Conservation (phyloP, 352 stramenopile species). For the Phytophthora brassicae region DNA sequence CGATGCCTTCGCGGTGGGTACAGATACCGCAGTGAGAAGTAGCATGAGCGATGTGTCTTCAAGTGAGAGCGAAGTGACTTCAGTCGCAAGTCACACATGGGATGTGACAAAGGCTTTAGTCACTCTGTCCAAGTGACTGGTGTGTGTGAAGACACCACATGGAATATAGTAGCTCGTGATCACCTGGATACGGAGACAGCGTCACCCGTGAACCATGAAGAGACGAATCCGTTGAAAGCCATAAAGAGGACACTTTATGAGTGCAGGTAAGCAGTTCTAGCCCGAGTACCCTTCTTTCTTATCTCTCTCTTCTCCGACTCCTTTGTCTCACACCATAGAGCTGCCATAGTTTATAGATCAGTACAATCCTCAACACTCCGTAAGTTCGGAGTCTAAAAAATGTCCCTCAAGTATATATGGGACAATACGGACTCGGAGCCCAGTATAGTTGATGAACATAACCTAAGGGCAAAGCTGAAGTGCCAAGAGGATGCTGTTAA, state of each 20-base stretch:
- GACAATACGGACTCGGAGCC: background rate
- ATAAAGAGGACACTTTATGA: background rate
- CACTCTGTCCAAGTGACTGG: background rate
- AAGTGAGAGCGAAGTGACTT: no score
- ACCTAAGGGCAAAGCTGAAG: background rate
- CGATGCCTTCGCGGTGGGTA: no score
- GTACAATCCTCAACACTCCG: no score
- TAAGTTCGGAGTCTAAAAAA: background rate
- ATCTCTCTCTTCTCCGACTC: no score
- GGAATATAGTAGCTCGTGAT: background rate
- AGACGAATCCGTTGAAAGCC: background rate
- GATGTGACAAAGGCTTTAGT: no score
- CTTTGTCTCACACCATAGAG: no score
- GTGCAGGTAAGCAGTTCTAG: background rate
- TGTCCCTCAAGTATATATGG: background rate
- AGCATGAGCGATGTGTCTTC: no score
- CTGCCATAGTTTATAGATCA: no score
- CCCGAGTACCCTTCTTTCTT: background rate
- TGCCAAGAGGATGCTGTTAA: background rate
- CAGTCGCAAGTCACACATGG: no score
- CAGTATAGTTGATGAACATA: slow-evolving; percentile 3
- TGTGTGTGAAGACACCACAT: background rate
- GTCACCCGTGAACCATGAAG: background rate
- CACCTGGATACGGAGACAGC: background rate
- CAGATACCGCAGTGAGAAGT: no score